phyloP scores from a whole-genome alignment of 139 green algal genomes.

The Yamagishiella unicocca region DNA sequence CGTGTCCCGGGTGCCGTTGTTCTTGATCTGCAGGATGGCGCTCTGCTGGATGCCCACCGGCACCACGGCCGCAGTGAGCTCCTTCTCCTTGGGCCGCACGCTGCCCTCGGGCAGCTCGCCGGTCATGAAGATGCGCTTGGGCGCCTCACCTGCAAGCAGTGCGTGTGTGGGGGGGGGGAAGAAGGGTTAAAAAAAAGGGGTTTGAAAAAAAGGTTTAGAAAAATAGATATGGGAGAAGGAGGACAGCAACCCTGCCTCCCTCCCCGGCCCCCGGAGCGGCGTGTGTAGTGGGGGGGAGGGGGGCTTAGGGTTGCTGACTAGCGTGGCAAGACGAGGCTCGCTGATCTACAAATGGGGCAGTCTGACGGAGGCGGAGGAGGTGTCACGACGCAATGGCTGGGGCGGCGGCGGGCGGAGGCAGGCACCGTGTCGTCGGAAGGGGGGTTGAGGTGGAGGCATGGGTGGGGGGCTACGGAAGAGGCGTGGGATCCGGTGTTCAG shows the following conservation, averaged over 20 bases:
- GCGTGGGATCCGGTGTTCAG: too few species aligned
- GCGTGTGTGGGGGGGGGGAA: neutral
- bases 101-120: constrained; percentile 66
- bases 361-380: too few species aligned
- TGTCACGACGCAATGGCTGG: too few species aligned
- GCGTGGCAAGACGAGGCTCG: neutral
- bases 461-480: too few species aligned
- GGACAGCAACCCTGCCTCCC: neutral
- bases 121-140: constrained; percentile 44
- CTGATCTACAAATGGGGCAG: too few species aligned
- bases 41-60: constrained; percentile 65
- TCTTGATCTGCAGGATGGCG: constrained; percentile 59
- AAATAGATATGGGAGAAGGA: too few species aligned
- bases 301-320: too few species aligned
- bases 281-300: too few species aligned
- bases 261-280: neutral
- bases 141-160: constrained; percentile 49
- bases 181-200: neutral
- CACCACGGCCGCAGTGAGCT: constrained; percentile 63
- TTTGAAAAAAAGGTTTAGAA: neutral
- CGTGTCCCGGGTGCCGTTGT: constrained; percentile 57
- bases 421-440: too few species aligned
- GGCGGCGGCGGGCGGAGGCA: too few species aligned
- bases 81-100: constrained; percentile 69
- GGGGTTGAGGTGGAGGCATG: too few species aligned